These are phyloP conservation scores for Rhizoclosmatium sp. DNA, from an alignment of 192 early-diverging fungal species.

Conservation along the genomic window DNA sequence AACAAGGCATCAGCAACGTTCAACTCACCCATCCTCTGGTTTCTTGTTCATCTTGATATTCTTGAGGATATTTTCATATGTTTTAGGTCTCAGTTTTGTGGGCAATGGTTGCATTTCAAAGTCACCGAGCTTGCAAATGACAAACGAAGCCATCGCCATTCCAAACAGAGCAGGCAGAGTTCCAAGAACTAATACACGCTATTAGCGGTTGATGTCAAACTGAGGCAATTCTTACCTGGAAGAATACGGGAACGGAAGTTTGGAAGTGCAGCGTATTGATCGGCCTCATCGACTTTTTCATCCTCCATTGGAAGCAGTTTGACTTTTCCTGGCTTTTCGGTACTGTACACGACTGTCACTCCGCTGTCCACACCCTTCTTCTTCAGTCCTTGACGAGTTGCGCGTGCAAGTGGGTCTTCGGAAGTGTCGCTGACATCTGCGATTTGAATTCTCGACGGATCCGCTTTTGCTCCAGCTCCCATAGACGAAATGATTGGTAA, in stretches of 20 bases:
- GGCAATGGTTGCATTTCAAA: constrained; percentile 52
- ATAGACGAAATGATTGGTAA: constrained; percentile 90
- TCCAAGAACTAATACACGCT: constrained; percentile 57
- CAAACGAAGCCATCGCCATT: constrained; percentile 87
- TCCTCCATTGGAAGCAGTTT: constrained; percentile 91
- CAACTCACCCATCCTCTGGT: constrained; percentile 26
- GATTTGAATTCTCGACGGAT: constrained; percentile 95
- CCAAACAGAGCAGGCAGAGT: constrained; percentile 97
- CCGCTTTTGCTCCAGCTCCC: constrained; percentile 97
- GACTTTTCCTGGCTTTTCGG: constrained; percentile 92
- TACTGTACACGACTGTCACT: constrained; percentile 94
- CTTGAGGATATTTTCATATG: constrained; percentile 76
- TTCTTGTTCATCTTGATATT: constrained; percentile 72
- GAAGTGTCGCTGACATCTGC: constrained; percentile 94
- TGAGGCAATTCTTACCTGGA: not conserved
- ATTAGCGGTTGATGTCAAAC: not conserved
- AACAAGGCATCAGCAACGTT: not conserved
- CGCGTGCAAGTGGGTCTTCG: constrained; percentile 92
- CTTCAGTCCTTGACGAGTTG: constrained; percentile 80
- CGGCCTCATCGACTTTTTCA: constrained; percentile 78
- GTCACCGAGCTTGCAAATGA: constrained; percentile 64
- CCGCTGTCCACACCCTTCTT: constrained; percentile 75
- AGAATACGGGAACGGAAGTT: constrained; percentile 72
- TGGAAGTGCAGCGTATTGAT: constrained; percentile 91
- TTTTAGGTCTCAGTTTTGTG: constrained; percentile 67